Evolutionary conservation across 1,139 yeast species (phyloP), one percentile per base, ranked within the genome.

Genomic region (Diutina ranongensis): DNA sequence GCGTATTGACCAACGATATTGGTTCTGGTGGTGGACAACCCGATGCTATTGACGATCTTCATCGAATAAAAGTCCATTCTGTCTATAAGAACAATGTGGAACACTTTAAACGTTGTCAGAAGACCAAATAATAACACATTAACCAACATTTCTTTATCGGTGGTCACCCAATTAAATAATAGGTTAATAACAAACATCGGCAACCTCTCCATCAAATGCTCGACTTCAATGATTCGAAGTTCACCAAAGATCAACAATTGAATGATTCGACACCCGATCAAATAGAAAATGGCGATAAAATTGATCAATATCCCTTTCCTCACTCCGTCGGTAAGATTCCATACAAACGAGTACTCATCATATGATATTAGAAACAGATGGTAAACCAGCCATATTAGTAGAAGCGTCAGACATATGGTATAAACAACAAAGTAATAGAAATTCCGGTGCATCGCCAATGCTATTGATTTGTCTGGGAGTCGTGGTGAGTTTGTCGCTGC

Each of bases 31-130:
- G 35, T 54, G 32, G 53, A 60, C 59, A 52, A 63, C 32, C 18
- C 31, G 5, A 38, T 13, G 25, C 40, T 44, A 40, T 57, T 72
- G 65, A 51, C 50, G 15, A 63, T 58, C 46, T 58, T 57, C 58
- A 76, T 57, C 64, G 59, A 72, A 4, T 76, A 54, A 51, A 65
- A 67, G 44, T 83, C 89, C 46, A 81, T 61, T 44, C 94, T 61
- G 55, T 83, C 92, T 40, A 65, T 62, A 44, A 83, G 62, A 2
- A 89, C 72, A 75, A 94, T 80, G 56, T 87, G 95, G 63, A 83
- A 80, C 3, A 83, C 76, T 55, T 82, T 81, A 56, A 78, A 63
- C 48, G 78, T 74, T 47, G 83, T 58, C 18, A 80, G 62, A 7
- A 67, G 55, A 22, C 73, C 63, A 20, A 71, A 50, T 46, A 77